Conservation (phyloP, 106 monocot species). For the Dendrobium chrysotoxum region DNA sequence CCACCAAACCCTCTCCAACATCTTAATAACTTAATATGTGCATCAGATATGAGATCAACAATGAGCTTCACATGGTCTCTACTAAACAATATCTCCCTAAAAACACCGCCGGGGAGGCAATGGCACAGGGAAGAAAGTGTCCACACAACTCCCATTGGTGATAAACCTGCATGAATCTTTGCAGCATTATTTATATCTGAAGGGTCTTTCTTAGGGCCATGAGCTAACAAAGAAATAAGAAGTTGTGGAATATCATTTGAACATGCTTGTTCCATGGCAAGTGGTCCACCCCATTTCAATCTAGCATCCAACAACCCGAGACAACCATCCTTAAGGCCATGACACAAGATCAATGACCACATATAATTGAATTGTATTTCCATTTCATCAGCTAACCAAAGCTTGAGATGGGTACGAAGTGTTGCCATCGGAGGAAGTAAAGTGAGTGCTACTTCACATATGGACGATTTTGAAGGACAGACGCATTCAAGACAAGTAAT, state of each 20-base stretch:
- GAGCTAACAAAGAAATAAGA: slow-evolving; percentile 51
- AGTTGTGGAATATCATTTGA: slow-evolving; percentile 79
- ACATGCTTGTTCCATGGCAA: slow-evolving; percentile 86
- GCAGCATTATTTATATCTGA: slow-evolving; percentile 21
- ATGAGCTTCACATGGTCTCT: slow-evolving; percentile 61
- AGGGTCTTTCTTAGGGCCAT: slow-evolving; percentile 36
- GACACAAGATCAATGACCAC: slow-evolving; percentile 35
- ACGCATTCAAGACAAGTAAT: slow-evolving; percentile 66
- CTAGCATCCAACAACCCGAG: slow-evolving; percentile 67
- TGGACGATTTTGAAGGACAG: slow-evolving; percentile 29
- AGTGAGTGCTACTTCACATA: slow-evolving; percentile 55
- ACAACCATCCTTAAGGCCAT: slow-evolving; percentile 75
- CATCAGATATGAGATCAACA: slow-evolving; percentile 49
- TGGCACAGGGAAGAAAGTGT: slow-evolving; percentile 60
- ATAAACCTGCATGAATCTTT: slow-evolving; percentile 40
- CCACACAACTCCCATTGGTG: slow-evolving; percentile 76
- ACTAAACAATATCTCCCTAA: slow-evolving; percentile 70
- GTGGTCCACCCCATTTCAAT: slow-evolving; percentile 78
- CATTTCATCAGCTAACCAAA: slow-evolving; percentile 48
- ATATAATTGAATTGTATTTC: slow-evolving; percentile 19
- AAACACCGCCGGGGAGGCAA: slow-evolving; percentile 63
- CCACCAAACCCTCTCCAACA: slow-evolving; percentile 80
- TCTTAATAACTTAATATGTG: slow-evolving; percentile 57
- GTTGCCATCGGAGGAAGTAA: slow-evolving; percentile 78
- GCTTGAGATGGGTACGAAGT: slow-evolving; percentile 47